A percentile compares a stretch with the other conserved stretches of the same genome.
phyloP scores from a whole-genome alignment of 2,329 filamentous ascomycete species.

The Lachnellula arida region DNA sequence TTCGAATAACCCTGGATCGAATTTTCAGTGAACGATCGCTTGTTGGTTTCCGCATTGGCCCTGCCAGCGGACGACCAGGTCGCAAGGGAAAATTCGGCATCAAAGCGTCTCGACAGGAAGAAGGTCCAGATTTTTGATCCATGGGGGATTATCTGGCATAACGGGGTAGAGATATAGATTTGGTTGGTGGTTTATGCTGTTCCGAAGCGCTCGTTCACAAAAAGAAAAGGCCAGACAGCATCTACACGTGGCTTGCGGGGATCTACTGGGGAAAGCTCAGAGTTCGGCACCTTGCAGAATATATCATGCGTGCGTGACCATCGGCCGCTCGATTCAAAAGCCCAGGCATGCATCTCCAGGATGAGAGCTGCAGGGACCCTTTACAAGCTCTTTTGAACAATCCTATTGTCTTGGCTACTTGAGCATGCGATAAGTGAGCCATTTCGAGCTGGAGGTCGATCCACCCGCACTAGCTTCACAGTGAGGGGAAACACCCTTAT shows the following conservation, averaged over 20 bases:
- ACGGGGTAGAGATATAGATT: not conserved
- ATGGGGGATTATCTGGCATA: not conserved
- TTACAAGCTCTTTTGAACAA: not conserved
- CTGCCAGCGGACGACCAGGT: not conserved
- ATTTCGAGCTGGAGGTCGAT: not conserved
- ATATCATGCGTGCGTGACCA: conserved; percentile 3
- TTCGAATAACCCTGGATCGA: not conserved
- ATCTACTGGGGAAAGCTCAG: not conserved
- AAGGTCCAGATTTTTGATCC: not conserved
- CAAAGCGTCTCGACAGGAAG: not conserved
- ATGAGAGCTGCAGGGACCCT: conserved; percentile 1
- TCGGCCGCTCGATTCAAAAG: not conserved
- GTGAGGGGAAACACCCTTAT: not conserved
- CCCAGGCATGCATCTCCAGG: not conserved
- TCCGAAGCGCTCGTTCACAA: not conserved
- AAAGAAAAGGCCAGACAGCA: not conserved
- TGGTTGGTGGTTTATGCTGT: not conserved
- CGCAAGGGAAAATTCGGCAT: not conserved
- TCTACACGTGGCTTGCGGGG: conserved; percentile 5
- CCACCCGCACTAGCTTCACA: not conserved
- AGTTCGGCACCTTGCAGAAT: conserved; percentile 5
- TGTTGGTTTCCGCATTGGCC: not conserved
- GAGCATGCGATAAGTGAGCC: not conserved
- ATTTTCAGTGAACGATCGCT: not conserved
- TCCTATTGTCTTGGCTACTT: not conserved